These are phyloP conservation scores for Phytophthora agathidicida DNA, from an alignment of 352 stramenopile genomes.

Conservation along the genomic window DNA sequence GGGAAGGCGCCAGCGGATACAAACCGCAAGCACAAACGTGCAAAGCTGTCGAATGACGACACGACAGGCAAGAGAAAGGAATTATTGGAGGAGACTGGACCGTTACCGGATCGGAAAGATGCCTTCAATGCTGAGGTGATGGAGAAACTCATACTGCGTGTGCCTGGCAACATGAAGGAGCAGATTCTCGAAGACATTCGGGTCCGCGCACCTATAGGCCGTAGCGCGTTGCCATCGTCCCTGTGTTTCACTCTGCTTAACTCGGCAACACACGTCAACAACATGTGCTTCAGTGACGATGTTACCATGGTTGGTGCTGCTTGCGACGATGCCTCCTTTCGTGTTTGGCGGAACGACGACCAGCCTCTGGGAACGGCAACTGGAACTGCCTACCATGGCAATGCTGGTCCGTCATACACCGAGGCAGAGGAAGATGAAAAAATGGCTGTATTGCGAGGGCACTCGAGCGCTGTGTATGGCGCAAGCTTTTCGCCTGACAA, in stretches of 20 bases:
- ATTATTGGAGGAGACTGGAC: constrained; percentile 59
- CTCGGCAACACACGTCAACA: constrained; percentile 79
- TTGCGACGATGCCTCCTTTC: constrained; percentile 77
- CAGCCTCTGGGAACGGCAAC: constrained; percentile 72
- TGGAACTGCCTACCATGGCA: constrained; percentile 65
- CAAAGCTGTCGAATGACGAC: constrained; percentile 44
- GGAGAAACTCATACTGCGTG: constrained; percentile 82
- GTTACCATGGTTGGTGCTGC: constrained; percentile 78
- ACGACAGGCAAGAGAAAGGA: constrained; percentile 51
- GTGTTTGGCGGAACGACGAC: constrained; percentile 85
- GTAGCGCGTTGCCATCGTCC: constrained; percentile 60
- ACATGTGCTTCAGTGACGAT: constrained; percentile 83
- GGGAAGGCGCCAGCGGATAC: constrained; percentile 39
- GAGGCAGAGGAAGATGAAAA: constrained; percentile 77
- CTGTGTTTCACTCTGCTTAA: constrained; percentile 86
- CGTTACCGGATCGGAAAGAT: constrained; percentile 71
- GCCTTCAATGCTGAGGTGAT: constrained; percentile 75
- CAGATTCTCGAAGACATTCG: constrained; percentile 72
- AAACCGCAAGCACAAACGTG: constrained; percentile 68
- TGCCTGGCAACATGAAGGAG: constrained; percentile 66
- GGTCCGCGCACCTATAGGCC: constrained; percentile 56
- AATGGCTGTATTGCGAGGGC: constrained; percentile 71
- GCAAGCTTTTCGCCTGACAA: constrained; percentile 88
- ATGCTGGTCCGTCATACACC: constrained; percentile 23
- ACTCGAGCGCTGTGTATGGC: constrained; percentile 86